Conservation (phyloP, 2,329 filamentous ascomycete genomes). For the Xylariaceae sp. region DNA sequence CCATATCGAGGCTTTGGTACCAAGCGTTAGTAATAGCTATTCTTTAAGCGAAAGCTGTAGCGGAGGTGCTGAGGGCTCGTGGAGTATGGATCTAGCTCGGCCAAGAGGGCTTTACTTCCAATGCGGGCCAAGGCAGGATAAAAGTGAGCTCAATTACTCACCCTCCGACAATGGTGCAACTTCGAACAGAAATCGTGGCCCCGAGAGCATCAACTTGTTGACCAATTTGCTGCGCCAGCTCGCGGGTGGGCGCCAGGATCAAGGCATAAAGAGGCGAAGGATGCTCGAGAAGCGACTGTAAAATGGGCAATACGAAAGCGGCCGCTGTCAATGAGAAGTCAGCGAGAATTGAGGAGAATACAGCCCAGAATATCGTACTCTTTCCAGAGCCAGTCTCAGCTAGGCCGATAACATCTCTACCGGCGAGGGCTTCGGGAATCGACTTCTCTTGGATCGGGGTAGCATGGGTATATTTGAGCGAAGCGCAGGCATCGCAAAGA, state of each 20-base stretch:
- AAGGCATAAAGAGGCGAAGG: conserved; percentile 84
- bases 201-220: conserved; percentile 85
- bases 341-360: background rate
- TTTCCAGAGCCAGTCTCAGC: conserved; percentile 96
- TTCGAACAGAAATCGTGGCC: conserved; percentile 80
- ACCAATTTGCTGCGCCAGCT: conserved; percentile 87
- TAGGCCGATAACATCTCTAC: conserved; percentile 84
- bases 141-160: conserved; percentile 1
- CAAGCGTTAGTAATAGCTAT: background rate
- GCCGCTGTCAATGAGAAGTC: conserved; percentile 53
- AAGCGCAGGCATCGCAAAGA: conserved; percentile 81
- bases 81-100: background rate
- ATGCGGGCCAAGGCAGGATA: background rate
- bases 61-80: background rate
- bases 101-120: background rate
- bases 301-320: conserved; percentile 87
- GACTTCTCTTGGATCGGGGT: conserved; percentile 86
- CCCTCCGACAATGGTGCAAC: conserved; percentile 82
- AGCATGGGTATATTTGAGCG: conserved; percentile 76
- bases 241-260: conserved; percentile 86
- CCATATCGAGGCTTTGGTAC: conserved; percentile 69
- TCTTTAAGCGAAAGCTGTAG: background rate
- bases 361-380: conserved; percentile 21
- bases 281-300: conserved; percentile 85
- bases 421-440: conserved; percentile 74